These are phyloP conservation scores for Typha latifolia DNA, from an alignment of 176 grass and related monocot genomes.

Conservation along the genomic window DNA sequence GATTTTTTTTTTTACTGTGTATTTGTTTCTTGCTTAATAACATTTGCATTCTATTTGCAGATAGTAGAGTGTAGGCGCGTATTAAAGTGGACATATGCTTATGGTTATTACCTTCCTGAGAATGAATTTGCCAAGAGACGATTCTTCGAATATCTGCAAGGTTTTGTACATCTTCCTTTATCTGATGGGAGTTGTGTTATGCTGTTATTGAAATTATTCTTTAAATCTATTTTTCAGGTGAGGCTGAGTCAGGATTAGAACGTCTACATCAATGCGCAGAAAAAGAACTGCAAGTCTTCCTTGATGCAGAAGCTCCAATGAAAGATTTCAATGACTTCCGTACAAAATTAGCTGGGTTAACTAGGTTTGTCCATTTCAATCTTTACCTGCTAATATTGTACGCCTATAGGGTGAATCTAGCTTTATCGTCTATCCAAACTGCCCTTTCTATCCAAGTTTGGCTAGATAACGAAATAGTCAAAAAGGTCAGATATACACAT, in stretches of 20 bases:
- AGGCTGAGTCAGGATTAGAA: slow-evolving; percentile 96
- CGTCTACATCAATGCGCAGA: slow-evolving; percentile 97
- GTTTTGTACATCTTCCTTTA: slow-evolving; percentile 30
- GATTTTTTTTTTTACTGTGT: too few species aligned
- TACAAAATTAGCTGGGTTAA: slow-evolving; percentile 96
- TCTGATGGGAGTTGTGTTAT: not conserved
- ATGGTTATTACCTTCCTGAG: slow-evolving; percentile 94
- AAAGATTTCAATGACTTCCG: slow-evolving; percentile 98
- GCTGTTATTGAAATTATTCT: not conserved
- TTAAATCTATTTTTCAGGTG: slow-evolving; percentile 41
- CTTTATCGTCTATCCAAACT: too few species aligned
- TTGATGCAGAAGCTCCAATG: slow-evolving; percentile 73
- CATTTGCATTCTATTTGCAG: slow-evolving; percentile 26
- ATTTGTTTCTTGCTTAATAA: not conserved
- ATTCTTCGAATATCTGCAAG: slow-evolving; percentile 99
- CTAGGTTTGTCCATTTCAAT: slow-evolving; percentile 42
- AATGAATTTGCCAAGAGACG: slow-evolving; percentile 85
- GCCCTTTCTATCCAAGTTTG: not conserved
- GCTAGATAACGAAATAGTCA: too few species aligned
- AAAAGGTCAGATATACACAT: too few species aligned
- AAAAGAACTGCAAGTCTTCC: slow-evolving; percentile 92
- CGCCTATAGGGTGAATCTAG: too few species aligned
- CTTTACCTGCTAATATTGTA: not conserved
- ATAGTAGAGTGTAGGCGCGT: slow-evolving; percentile 98
- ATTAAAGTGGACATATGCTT: slow-evolving; percentile 98